A percentile compares a stretch with the other conserved stretches of the same genome.
phyloP scores from a whole-genome alignment of 2,329 filamentous ascomycete species.

The Penicillium concentricum region DNA sequence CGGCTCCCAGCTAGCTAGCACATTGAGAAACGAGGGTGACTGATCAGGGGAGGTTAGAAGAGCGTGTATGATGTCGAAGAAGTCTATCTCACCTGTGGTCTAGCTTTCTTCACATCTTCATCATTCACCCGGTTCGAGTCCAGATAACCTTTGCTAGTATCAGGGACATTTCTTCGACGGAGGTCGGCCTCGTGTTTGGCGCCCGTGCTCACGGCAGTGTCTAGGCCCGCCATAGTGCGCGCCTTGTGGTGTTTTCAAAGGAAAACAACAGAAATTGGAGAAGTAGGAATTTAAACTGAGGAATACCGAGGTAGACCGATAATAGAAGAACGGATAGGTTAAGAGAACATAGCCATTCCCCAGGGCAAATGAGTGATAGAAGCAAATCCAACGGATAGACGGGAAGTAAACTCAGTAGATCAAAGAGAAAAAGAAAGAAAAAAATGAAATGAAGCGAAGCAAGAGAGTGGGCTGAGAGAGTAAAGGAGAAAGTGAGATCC shows the following conservation, averaged over 20 bases:
- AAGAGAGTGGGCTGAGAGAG: slow-evolving; percentile 6
- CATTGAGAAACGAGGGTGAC: slow-evolving; percentile 37
- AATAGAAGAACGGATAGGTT: slow-evolving; percentile 6
- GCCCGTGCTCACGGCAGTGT: slow-evolving; percentile 37
- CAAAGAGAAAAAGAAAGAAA: slow-evolving; percentile 7
- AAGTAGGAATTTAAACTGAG: not conserved
- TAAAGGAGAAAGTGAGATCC: slow-evolving; percentile 13
- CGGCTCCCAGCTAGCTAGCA: slow-evolving; percentile 59
- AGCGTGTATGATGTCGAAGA: not conserved
- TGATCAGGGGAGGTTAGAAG: slow-evolving; percentile 17
- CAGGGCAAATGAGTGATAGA: slow-evolving; percentile 10
- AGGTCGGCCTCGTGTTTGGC: slow-evolving; percentile 36
- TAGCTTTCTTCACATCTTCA: slow-evolving; percentile 36
- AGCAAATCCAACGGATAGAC: slow-evolving; percentile 3
- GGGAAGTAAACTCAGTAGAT: slow-evolving; percentile 3
- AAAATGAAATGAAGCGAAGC: slow-evolving; percentile 9
- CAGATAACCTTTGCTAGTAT: slow-evolving; percentile 29
- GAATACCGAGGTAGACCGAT: slow-evolving; percentile 1
- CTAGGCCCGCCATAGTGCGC: slow-evolving; percentile 32
- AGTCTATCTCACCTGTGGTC: slow-evolving; percentile 33
- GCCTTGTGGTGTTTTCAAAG: not conserved
- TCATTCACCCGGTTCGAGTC: slow-evolving; percentile 21
- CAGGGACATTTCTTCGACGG: slow-evolving; percentile 44
- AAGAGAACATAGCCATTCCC: slow-evolving; percentile 22
- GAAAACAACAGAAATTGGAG: not conserved